Evolutionary conservation across 2,329 filamentous ascomycete species (phyloP).

Genomic region (Aspergillus versicolor): DNA sequence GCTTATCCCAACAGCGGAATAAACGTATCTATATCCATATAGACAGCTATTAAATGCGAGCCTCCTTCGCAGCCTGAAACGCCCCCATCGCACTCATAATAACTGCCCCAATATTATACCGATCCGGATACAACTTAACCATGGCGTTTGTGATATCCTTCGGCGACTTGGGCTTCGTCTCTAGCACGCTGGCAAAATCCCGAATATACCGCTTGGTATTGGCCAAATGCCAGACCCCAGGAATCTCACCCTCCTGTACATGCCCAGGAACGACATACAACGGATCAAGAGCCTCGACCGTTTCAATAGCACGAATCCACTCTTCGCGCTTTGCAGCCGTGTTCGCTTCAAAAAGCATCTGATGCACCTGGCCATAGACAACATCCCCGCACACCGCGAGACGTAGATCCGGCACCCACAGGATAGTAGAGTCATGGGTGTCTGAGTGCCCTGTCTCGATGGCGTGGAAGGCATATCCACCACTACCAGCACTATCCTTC

Average conservation of each 20-base stretch:
- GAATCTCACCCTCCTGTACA: not conserved
- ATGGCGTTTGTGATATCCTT: too few species aligned
- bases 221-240: not conserved
- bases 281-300: constrained; percentile 32
- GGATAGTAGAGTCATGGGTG: constrained; percentile 33
- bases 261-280: constrained; percentile 28
- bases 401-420: constrained; percentile 35
- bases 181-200: not conserved
- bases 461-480: not conserved
- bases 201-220: not conserved
- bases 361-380: constrained; percentile 40
- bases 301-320: constrained; percentile 36
- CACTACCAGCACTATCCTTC: too few species aligned
- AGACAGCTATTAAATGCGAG: too few species aligned
- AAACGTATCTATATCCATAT: too few species aligned
- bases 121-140: too few species aligned
- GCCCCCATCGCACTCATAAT: too few species aligned
- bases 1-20: too few species aligned
- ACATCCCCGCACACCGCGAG: constrained; percentile 42
- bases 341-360: constrained; percentile 36
- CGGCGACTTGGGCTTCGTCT: too few species aligned
- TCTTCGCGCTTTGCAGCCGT: constrained; percentile 29
- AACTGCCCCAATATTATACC: too few species aligned
- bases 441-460: constrained; percentile 29
- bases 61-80: too few species aligned